These are phyloP conservation scores for Alternaria consortialis DNA, from an alignment of 2,329 filamentous ascomycete species.

Conservation along the genomic window DNA sequence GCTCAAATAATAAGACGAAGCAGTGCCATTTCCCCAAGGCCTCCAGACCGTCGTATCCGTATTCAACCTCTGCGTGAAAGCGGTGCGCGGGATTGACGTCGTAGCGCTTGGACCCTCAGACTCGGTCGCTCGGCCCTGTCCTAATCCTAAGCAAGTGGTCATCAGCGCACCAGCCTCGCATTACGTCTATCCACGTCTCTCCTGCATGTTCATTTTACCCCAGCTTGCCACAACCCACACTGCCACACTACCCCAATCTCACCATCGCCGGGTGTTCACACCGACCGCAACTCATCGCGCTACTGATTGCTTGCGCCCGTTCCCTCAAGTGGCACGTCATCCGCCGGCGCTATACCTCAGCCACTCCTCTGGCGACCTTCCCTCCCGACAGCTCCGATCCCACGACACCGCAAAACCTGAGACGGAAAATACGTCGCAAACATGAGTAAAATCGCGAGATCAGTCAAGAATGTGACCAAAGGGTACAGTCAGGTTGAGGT, in stretches of 20 bases:
- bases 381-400: slow-evolving; percentile 15
- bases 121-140: slow-evolving; percentile 19
- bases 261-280: slow-evolving; percentile 7
- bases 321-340: slow-evolving; percentile 19
- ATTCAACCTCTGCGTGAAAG: not conserved
- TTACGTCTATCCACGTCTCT: slow-evolving; percentile 20
- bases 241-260: slow-evolving; percentile 6
- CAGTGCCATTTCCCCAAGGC: not conserved
- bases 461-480: slow-evolving; percentile 99
- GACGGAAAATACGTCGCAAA: slow-evolving; percentile 34
- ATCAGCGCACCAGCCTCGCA: slow-evolving; percentile 21
- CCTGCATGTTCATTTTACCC: slow-evolving; percentile 17
- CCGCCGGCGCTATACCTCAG: slow-evolving; percentile 17
- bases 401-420: not conserved
- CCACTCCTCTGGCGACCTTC: slow-evolving; percentile 18
- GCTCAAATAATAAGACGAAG: not conserved
- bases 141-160: slow-evolving; percentile 10
- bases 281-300: slow-evolving; percentile 1
- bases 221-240: slow-evolving; percentile 18
- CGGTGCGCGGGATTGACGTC: slow-evolving; percentile 13
- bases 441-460: slow-evolving; percentile 98
- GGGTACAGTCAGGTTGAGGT: slow-evolving; percentile 96
- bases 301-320: slow-evolving; percentile 13
- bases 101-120: slow-evolving; percentile 19
- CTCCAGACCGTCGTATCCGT: not conserved